A percentile compares a stretch with the other conserved stretches of the same genome.
These are phyloP conservation scores for Tuber magnatum DNA, from an alignment of 495 filamentous ascomycete genomes.

Conservation along the genomic window DNA sequence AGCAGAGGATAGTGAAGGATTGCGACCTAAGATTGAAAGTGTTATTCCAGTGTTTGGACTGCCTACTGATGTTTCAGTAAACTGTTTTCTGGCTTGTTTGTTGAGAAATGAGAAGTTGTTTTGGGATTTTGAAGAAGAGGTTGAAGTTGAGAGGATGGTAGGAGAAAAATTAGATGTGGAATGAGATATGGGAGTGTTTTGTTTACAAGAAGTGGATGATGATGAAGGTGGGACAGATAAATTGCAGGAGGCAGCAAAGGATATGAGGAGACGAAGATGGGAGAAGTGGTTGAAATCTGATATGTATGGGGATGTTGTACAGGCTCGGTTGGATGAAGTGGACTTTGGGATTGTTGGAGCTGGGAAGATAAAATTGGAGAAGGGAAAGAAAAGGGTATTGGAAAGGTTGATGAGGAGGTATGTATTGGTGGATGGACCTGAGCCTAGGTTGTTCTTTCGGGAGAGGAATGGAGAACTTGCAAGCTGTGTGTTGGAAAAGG, in stretches of 20 bases:
- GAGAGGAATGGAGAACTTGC: not conserved
- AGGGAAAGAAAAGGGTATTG: no score
- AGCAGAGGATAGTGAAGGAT: no score
- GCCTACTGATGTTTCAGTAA: not conserved
- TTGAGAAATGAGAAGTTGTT: no score
- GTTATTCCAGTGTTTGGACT: not conserved
- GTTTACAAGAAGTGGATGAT: no score
- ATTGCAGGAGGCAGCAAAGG: not conserved
- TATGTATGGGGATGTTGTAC: not conserved
- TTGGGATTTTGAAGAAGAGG: no score
- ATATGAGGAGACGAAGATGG: not conserved
- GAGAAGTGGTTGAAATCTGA: not conserved
- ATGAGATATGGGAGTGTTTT: no score
- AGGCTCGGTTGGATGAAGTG: not conserved
- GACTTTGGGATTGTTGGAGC: not conserved
- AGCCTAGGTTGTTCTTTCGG: not conserved
- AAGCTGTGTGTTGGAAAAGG: not conserved
- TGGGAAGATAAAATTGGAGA: not conserved
- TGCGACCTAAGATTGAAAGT: not conserved
- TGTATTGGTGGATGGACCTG: not conserved
- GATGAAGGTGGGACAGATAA: no score
- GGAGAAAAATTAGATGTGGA: no score
- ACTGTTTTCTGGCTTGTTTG: not conserved
- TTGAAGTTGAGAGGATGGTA: no score
- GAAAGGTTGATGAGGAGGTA: not conserved